Evolutionary conservation across 257 asterid species (phyloP).

Genomic region (Vinca minor): DNA sequence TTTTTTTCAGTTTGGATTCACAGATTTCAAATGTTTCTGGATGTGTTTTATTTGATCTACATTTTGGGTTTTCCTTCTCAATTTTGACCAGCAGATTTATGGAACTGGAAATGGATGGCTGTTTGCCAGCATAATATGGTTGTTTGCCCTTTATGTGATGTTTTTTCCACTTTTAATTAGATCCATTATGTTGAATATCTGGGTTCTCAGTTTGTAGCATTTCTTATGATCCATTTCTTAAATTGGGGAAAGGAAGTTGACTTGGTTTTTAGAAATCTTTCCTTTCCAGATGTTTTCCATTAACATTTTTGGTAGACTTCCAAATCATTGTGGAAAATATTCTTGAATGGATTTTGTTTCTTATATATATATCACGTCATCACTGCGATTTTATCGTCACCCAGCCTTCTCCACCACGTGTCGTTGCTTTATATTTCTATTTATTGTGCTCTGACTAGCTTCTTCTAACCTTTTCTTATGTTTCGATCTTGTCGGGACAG

Average conservation of each 20-base stretch:
- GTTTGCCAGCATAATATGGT: neutral
- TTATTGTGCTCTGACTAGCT: neutral
- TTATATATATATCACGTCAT: too few relatives aligned
- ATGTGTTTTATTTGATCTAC: slow-evolving; percentile 11
- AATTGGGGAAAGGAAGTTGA: neutral
- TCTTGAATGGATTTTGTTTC: neutral
- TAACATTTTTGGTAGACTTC: neutral
- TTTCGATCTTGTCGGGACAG: neutral
- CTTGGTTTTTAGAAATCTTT: slow-evolving; percentile 2
- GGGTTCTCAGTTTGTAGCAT: neutral
- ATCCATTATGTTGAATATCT: neutral
- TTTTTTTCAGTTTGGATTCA: neutral
- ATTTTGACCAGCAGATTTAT: neutral
- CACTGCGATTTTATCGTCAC: neutral
- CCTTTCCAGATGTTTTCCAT: neutral
- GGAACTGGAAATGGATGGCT: neutral
- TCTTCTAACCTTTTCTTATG: neutral
- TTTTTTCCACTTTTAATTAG: neutral
- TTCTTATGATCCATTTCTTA: neutral
- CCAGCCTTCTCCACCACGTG: neutral
- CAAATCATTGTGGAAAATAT: neutral
- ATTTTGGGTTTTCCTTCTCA: neutral
- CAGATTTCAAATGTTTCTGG: neutral
- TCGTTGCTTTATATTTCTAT: too few relatives aligned
- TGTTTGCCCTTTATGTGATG: neutral